phyloP scores from a whole-genome alignment of 257 asterid genomes.

The Dorcoceras hygrometricum region DNA sequence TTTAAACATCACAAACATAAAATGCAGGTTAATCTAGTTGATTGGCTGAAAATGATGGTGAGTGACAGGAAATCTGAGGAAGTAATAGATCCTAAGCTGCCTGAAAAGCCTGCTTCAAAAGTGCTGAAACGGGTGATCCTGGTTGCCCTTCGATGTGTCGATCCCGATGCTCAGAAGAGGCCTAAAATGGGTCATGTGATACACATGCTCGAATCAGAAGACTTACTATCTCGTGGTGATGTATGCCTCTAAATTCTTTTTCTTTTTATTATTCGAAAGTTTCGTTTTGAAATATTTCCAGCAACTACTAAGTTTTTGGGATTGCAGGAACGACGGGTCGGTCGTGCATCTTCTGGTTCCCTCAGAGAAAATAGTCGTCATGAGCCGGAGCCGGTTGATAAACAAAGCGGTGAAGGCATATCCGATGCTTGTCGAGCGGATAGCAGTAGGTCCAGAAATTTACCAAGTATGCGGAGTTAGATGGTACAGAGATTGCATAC shows the following conservation, averaged over 20 bases:
- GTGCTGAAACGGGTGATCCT: slow-evolving; percentile 77
- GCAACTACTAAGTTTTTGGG: slow-evolving; percentile 17
- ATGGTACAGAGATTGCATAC: slow-evolving; percentile 17
- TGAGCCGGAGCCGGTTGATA: slow-evolving; percentile 32
- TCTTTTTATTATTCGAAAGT: background rate
- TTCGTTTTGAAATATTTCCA: background rate
- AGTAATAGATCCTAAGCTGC: slow-evolving; percentile 81
- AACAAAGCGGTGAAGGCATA: slow-evolving; percentile 40
- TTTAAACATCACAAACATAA: slow-evolving; percentile 11
- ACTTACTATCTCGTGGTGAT: slow-evolving; percentile 64
- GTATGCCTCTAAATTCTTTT: slow-evolving; percentile 34
- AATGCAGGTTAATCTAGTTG: slow-evolving; percentile 79
- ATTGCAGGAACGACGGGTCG: slow-evolving; percentile 57
- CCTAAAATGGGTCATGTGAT: slow-evolving; percentile 91
- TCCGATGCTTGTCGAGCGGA: slow-evolving; percentile 50
- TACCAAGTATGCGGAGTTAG: slow-evolving; percentile 43
- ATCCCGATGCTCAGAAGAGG: slow-evolving; percentile 92
- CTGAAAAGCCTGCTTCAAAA: slow-evolving; percentile 70
- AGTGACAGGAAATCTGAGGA: slow-evolving; percentile 89
- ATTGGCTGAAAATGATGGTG: slow-evolving; percentile 89
- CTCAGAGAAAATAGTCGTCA: slow-evolving; percentile 36
- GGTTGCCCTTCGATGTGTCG: slow-evolving; percentile 95
- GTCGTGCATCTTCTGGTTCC: slow-evolving; percentile 43
- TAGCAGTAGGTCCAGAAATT: slow-evolving; percentile 39
- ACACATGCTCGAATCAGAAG: slow-evolving; percentile 94